A percentile compares a stretch with the other conserved stretches of the same genome.
These are phyloP conservation scores for Trypanosoma platydactyli DNA, from an alignment of 208 protist species.

Conservation along the genomic window DNA sequence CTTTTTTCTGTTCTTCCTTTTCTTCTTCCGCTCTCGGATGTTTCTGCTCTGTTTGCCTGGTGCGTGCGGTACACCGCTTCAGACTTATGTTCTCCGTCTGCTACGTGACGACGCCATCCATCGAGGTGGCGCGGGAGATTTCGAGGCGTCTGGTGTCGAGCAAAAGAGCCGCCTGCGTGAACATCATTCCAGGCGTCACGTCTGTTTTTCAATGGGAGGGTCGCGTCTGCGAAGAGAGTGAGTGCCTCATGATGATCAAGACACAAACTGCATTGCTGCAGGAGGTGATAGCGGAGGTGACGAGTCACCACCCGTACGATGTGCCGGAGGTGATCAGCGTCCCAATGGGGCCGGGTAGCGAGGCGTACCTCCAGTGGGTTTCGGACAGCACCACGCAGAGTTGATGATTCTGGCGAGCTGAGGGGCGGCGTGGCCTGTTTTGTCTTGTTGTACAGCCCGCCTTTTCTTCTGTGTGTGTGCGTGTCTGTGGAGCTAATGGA, in stretches of 20 bases:
- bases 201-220: constrained; percentile 61
- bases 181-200: constrained; percentile 52
- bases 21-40: neutral
- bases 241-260: constrained; percentile 70
- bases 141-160: constrained; percentile 25
- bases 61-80: neutral
- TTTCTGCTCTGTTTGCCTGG: neutral
- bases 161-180: constrained; percentile 49
- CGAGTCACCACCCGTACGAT: constrained; percentile 50
- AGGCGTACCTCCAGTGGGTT: constrained; percentile 52
- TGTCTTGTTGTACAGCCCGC: neutral
- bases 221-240: constrained; percentile 37
- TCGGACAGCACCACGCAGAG: constrained; percentile 6
- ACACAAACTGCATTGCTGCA: constrained; percentile 40
- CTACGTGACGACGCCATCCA: constrained; percentile 40
- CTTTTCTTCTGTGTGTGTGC: neutral
- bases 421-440: neutral
- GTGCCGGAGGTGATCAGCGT: constrained; percentile 56
- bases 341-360: constrained; percentile 33
- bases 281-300: constrained; percentile 41
- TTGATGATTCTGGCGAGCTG: neutral
- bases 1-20: constrained; percentile 14
- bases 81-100: constrained; percentile 37
- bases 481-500: neutral
- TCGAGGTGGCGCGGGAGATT: constrained; percentile 35